Percentiles rank a stretch among this genome's conserved stretches.
phyloP scores from a whole-genome alignment of 75 land plant genomes.

The Pseudotsuga menziesii region DNA sequence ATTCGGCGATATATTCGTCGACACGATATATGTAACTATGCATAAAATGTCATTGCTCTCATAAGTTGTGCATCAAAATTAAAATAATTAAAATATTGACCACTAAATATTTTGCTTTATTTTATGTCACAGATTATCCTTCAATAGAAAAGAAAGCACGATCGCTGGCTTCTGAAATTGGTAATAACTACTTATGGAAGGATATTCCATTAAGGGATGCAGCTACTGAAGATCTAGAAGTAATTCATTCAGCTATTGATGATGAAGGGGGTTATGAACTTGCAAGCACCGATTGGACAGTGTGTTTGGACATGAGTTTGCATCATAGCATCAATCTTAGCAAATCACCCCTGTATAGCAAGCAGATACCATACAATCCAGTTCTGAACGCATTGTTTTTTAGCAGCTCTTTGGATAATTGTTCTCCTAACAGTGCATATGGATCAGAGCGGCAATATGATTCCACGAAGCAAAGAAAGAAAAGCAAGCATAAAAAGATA shows the following conservation, averaged over 20 bases:
- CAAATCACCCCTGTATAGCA: constrained; percentile 59
- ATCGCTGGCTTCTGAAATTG: constrained; percentile 54
- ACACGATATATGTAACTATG: too few relatives aligned
- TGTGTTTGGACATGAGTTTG: constrained; percentile 67
- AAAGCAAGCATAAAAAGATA: constrained; percentile 50
- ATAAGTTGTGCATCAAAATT: too few relatives aligned
- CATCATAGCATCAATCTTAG: constrained; percentile 56
- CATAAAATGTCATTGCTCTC: too few relatives aligned
- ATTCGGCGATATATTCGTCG: too few relatives aligned
- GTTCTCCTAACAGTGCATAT: constrained; percentile 6
- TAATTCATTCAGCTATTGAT: constrained; percentile 55
- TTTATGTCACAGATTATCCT: constrained; percentile 51
- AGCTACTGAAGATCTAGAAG: constrained; percentile 48
- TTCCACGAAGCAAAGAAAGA: constrained; percentile 10
- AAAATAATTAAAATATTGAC: too few relatives aligned
- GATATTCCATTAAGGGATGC: constrained; percentile 47
- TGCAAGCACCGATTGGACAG: constrained; percentile 72
- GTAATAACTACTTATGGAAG: constrained; percentile 51
- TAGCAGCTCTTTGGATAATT: constrained; percentile 13
- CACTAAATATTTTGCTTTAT: too few relatives aligned
- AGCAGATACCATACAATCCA: constrained; percentile 71
- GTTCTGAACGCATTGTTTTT: constrained; percentile 54
- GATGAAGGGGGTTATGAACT: constrained; percentile 49
- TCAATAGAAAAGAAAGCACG: constrained; percentile 62
- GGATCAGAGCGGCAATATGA: constrained; percentile 1